phyloP scores from a whole-genome alignment of 257 asterid species.

The Solanum sejunctum region DNA sequence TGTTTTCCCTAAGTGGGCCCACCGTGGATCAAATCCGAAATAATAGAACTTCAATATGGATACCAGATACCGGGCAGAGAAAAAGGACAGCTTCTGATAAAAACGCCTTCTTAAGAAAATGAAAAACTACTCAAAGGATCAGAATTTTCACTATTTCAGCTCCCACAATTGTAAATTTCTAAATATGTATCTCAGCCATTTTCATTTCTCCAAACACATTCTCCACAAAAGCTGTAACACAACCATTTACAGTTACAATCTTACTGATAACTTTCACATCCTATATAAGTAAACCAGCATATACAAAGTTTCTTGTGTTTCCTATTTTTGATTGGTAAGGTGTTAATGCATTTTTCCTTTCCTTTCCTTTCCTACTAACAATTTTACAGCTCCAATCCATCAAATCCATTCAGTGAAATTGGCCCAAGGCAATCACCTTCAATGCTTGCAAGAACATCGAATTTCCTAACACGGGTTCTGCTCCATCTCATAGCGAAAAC shows the following conservation, averaged over 20 bases:
- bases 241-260: neutral
- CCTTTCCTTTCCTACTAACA: neutral
- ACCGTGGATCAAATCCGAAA: fast-evolving
- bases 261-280: neutral
- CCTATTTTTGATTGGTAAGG: neutral
- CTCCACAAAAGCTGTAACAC: neutral
- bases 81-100: neutral
- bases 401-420: conserved; percentile 45
- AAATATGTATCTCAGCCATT: neutral
- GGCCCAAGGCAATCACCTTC: conserved; percentile 66
- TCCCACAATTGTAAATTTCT: neutral
- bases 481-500: conserved; percentile 49
- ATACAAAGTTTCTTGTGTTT: neutral
- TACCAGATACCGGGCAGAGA: neutral
- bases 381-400: conserved; percentile 34
- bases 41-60: neutral
- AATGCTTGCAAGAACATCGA: conserved; percentile 48
- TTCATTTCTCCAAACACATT: neutral
- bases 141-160: neutral
- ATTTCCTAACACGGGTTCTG: conserved; percentile 28
- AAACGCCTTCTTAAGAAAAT: neutral
- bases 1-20: neutral
- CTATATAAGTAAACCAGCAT: neutral
- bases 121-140: neutral
- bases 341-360: neutral